Percentiles rank a stretch among this genome's conserved stretches.
Conservation (phyloP, 2,329 filamentous ascomycete species). For the Neonectria ditissima region DNA sequence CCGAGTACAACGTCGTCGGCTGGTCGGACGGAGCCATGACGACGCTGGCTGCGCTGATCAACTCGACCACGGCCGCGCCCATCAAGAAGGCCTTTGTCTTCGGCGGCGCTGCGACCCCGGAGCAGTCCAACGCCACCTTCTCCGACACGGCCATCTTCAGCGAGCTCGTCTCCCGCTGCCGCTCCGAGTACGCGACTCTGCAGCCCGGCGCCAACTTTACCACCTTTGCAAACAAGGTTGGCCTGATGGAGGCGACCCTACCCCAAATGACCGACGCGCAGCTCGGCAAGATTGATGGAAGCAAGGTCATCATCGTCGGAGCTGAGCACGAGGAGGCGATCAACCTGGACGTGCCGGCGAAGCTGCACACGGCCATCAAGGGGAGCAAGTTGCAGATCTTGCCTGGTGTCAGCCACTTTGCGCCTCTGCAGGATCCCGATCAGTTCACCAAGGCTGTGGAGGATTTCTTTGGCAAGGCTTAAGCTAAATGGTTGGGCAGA, state of each 20-base stretch:
- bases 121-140: constrained; percentile 53
- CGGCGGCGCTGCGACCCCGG: constrained; percentile 47
- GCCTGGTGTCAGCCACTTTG: constrained; percentile 56
- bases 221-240: constrained; percentile 52
- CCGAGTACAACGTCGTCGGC: constrained; percentile 51
- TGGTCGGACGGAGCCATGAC: constrained; percentile 57
- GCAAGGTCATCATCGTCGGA: constrained; percentile 47
- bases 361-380: constrained; percentile 51
- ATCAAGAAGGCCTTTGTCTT: constrained; percentile 57
- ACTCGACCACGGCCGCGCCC: constrained; percentile 44
- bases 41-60: constrained; percentile 51
- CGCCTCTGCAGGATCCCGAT: constrained; percentile 55
- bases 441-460: constrained; percentile 49
- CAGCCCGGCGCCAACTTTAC: constrained; percentile 53
- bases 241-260: constrained; percentile 51
- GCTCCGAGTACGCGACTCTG: constrained; percentile 50
- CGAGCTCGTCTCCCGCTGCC: constrained; percentile 51
- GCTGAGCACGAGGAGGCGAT: constrained; percentile 54
- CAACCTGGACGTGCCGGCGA: constrained; percentile 50
- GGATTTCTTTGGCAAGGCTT: constrained; percentile 39
- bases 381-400: constrained; percentile 52
- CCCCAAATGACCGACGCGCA: constrained; percentile 49
- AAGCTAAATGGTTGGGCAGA: neutral
- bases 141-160: constrained; percentile 48
- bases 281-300: constrained; percentile 45